Percentiles rank a stretch among this genome's conserved stretches.
phyloP scores from a whole-genome alignment of 768 basidiomycete species.

The Neoboletus subvelutipes region DNA sequence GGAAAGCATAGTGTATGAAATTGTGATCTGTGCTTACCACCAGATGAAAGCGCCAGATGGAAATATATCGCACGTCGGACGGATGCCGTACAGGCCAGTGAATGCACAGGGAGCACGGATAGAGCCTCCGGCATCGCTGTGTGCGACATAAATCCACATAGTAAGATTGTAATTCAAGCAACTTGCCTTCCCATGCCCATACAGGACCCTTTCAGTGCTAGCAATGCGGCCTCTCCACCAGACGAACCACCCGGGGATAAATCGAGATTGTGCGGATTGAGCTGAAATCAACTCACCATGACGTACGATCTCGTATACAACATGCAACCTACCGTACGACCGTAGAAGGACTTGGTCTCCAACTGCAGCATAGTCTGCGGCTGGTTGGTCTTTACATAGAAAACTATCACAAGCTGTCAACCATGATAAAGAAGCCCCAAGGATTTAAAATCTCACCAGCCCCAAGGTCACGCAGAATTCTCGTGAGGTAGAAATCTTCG shows the following conservation, averaged over 20 bases:
- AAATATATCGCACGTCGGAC: constrained; percentile 37
- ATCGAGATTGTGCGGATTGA: constrained; percentile 45
- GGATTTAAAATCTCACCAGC: constrained; percentile 31
- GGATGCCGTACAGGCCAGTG: constrained; percentile 42
- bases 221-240: constrained; percentile 50
- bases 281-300: constrained; percentile 21
- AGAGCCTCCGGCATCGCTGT: constrained; percentile 37
- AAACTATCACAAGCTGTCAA: constrained; percentile 28
- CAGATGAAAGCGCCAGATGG: constrained; percentile 14
- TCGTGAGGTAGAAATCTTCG: constrained; percentile 32
- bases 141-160: neutral
- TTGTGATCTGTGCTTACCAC: constrained; percentile 20
- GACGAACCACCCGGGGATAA: constrained; percentile 52
- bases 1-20: constrained; percentile 4
- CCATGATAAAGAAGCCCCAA: constrained; percentile 1
- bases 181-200: constrained; percentile 44
- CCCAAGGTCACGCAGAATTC: constrained; percentile 41
- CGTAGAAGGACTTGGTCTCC: constrained; percentile 34
- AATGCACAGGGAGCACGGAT: constrained; percentile 40
- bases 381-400: constrained; percentile 44
- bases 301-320: fast-evolving
- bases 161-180: constrained; percentile 6
- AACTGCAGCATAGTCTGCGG: constrained; percentile 44
- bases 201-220: constrained; percentile 46
- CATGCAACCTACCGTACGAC: constrained; percentile 25